These are phyloP conservation scores for Phyllostachys edulis DNA, from an alignment of 176 grass and related monocot genomes.

Conservation along the genomic window DNA sequence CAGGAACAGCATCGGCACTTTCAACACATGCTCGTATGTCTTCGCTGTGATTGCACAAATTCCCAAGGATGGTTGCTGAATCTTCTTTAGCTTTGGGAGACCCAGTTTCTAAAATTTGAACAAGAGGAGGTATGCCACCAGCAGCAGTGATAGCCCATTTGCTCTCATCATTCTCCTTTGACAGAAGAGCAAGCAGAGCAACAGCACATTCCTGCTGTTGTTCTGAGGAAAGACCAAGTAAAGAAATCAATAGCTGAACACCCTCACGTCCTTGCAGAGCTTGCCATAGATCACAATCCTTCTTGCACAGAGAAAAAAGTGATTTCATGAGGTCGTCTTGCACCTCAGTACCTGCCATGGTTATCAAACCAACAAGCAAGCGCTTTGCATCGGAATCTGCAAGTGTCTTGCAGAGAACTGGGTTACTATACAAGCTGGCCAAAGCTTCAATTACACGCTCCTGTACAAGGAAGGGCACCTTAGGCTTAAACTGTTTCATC, in stretches of 20 bases:
- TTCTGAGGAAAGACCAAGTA: conserved; percentile 97
- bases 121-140: conserved; percentile 99
- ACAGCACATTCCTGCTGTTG: conserved; percentile 99
- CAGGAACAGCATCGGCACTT: conserved; percentile 98
- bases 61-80: conserved; percentile 97
- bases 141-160: conserved; percentile 99
- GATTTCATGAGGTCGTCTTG: conserved; percentile 93
- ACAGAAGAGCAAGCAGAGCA: conserved; percentile 84
- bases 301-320: conserved; percentile 85
- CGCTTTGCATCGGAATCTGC: conserved; percentile 89
- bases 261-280: conserved; percentile 98
- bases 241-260: conserved; percentile 95
- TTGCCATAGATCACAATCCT: conserved; percentile 90
- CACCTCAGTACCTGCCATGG: conserved; percentile 85
- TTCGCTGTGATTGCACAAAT: conserved; percentile 99
- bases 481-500: conserved; percentile 90
- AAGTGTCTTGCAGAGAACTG: conserved; percentile 79
- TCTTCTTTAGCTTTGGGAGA: conserved; percentile 99
- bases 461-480: conserved; percentile 83
- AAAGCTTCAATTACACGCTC: conserved; percentile 98
- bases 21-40: conserved; percentile 99
- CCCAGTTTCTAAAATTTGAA: conserved; percentile 98
- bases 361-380: conserved; percentile 93
- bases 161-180: conserved; percentile 99
- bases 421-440: conserved; percentile 96